A percentile compares a stretch with the other conserved stretches of the same genome.
Conservation (phyloP, 768 basidiomycete genomes). For the Russula earlei region DNA sequence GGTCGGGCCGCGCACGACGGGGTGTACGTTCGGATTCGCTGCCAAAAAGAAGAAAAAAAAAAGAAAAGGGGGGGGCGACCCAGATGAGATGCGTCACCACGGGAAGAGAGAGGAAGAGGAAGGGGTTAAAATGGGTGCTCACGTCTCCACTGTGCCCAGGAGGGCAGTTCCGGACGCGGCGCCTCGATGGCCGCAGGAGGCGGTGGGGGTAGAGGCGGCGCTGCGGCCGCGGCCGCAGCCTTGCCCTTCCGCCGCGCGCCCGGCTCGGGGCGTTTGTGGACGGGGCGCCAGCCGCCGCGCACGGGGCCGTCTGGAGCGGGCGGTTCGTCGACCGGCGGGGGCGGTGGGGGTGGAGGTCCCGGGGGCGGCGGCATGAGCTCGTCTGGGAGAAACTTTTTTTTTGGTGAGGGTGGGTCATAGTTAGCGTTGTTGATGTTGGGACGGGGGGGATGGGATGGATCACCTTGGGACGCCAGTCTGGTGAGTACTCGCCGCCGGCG, state of each 20-base stretch:
- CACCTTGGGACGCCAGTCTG: constrained; percentile 64
- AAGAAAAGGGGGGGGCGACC: too few species aligned
- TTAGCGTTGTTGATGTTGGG: neutral
- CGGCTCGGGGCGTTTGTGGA: constrained; percentile 46
- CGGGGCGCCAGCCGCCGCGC: constrained; percentile 65
- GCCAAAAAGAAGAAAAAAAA: too few species aligned
- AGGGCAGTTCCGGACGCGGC: constrained; percentile 48
- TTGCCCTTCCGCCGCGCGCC: constrained; percentile 28
- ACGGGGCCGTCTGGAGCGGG: constrained; percentile 37
- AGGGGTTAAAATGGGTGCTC: constrained; percentile 22
- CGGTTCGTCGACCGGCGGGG: constrained; percentile 37
- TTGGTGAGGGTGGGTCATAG: too few species aligned
- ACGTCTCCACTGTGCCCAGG: constrained; percentile 87
- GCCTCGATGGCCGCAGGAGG: constrained; percentile 25
- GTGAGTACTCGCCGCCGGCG: constrained; percentile 66
- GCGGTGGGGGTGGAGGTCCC: constrained; percentile 25
- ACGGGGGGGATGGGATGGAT: constrained; percentile 17
- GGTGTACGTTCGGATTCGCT: constrained; percentile 61
- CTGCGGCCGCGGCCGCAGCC: constrained; percentile 30
- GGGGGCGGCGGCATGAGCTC: constrained; percentile 25
- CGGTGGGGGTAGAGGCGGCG: constrained; percentile 32
- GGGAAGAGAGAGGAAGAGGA: too few species aligned
- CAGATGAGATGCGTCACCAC: too few species aligned
- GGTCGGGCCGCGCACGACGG: constrained; percentile 33
- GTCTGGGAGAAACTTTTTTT: constrained; percentile 28